Conservation (phyloP, 2,329 filamentous ascomycete genomes). For the Achaetomium macrosporum region DNA sequence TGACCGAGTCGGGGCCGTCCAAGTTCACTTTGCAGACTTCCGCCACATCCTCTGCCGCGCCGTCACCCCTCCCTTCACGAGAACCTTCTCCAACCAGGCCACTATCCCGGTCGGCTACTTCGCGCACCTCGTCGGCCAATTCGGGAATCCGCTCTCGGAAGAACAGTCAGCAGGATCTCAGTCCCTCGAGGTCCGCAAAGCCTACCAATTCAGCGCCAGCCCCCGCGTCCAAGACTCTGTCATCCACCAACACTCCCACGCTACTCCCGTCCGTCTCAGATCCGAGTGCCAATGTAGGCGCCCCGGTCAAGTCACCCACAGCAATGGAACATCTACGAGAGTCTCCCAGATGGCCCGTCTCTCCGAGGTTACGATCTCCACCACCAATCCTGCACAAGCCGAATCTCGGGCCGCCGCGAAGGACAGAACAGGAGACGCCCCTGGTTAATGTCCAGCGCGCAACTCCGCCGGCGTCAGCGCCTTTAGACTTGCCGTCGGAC, state of each 20-base stretch:
- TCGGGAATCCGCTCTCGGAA: conserved; percentile 53
- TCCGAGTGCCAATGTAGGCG: conserved; percentile 52
- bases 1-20: conserved; percentile 23
- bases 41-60: conserved; percentile 26
- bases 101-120: conserved; percentile 27
- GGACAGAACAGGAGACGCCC: conserved; percentile 46
- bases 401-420: conserved; percentile 40
- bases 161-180: conserved; percentile 59
- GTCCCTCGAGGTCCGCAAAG: conserved; percentile 50
- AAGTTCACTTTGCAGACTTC: conserved; percentile 22
- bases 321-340: conserved; percentile 45
- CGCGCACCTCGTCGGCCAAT: conserved; percentile 29
- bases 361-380: conserved; percentile 71
- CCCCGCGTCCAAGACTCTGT: conserved; percentile 60
- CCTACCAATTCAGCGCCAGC: conserved; percentile 54
- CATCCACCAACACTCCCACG: conserved; percentile 60
- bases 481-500: conserved; percentile 38
- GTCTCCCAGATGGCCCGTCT: conserved; percentile 68
- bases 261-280: conserved; percentile 59
- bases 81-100: conserved; percentile 45
- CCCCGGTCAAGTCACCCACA: conserved; percentile 56
- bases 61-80: conserved; percentile 34
- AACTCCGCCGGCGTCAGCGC: conserved; percentile 38
- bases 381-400: conserved; percentile 53
- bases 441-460: conserved; percentile 49